Evolutionary conservation across 208 protist species (phyloP).

Genomic region (Perkinsela sp.): DNA sequence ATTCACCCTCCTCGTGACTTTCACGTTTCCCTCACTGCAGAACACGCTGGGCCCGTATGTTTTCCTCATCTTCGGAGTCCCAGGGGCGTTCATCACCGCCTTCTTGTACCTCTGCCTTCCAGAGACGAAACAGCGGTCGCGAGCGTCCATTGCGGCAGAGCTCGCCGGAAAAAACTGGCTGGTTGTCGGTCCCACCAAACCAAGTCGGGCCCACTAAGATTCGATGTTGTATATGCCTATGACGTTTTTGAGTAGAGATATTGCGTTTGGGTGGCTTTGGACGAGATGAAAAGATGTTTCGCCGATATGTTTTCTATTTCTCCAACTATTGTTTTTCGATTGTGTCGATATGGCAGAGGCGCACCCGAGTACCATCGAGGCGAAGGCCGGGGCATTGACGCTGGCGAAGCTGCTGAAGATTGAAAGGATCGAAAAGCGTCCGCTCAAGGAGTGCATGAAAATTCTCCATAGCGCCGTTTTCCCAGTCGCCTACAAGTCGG

Average conservation of each 20-base stretch:
- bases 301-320: no score
- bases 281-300: no score
- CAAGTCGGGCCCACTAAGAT: no score
- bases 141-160: not conserved
- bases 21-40: constrained; percentile 39
- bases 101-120: not conserved
- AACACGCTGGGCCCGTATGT: constrained; percentile 5
- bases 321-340: not conserved
- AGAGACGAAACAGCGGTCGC: not conserved
- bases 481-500: not conserved
- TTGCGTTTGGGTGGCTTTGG: no score
- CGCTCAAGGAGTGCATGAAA: not conserved
- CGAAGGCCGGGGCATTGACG: not conserved
- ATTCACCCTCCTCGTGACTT: constrained; percentile 59
- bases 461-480: not conserved
- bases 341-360: not conserved
- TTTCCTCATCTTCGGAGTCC: constrained; percentile 1
- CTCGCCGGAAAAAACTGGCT: not conserved
- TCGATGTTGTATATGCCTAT: no score
- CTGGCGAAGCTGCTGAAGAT: not conserved
- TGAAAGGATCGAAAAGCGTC: not conserved
- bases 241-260: no score
- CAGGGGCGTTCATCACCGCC: not conserved
- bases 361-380: not conserved
- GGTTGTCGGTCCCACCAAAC: not conserved